These are phyloP conservation scores for Vitis hybrid DNA, from an alignment of 177 flowering plant genomes.

Conservation along the genomic window DNA sequence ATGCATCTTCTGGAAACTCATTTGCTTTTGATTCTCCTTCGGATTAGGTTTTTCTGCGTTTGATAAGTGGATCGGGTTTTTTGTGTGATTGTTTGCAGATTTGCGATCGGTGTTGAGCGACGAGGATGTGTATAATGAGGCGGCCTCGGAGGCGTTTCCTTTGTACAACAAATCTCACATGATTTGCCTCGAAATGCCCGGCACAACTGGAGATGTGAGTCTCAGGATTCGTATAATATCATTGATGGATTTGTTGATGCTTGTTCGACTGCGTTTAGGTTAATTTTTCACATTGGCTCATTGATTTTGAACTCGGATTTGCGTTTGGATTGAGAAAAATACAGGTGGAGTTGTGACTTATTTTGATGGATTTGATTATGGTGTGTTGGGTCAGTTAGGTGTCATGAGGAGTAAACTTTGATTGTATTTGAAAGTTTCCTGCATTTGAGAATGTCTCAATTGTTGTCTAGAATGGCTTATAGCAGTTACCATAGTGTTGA, in stretches of 20 bases:
- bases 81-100: constrained; percentile 40
- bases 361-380: too few species aligned
- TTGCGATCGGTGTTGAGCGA: constrained; percentile 61
- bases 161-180: constrained; percentile 79
- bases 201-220: constrained; percentile 75
- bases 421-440: too few species aligned
- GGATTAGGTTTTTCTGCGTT: not conserved
- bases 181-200: constrained; percentile 77
- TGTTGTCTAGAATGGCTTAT: too few species aligned
- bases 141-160: constrained; percentile 85
- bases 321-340: too few species aligned
- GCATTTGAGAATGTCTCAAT: too few species aligned
- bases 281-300: not conserved
- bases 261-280: not conserved
- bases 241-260: not conserved
- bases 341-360: too few species aligned
- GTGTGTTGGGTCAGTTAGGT: too few species aligned
- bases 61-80: not conserved
- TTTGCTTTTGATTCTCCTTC: not conserved
- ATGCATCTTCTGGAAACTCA: not conserved
- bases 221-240: not conserved
- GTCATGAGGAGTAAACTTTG: too few species aligned
- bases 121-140: constrained; percentile 61
- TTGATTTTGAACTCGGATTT: not conserved
- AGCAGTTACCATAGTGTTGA: too few species aligned